These are phyloP conservation scores for Fusarium liriodendri DNA, from an alignment of 2,329 filamentous ascomycete species.

Conservation along the genomic window DNA sequence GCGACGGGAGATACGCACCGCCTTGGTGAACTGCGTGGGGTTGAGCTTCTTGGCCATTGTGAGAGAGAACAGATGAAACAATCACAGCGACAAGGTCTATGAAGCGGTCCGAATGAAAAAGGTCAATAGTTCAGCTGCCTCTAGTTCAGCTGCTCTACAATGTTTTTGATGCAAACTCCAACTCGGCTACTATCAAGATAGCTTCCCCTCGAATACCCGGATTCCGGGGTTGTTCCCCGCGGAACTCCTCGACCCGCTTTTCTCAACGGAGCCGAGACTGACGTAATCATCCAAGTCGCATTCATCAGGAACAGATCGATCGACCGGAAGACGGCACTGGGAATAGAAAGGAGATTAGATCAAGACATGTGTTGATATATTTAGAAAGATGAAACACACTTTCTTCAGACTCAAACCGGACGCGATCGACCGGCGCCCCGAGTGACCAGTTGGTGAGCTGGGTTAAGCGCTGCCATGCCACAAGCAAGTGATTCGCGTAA, in stretches of 20 bases:
- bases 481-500: not conserved
- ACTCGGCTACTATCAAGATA: not conserved
- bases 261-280: not conserved
- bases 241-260: not conserved
- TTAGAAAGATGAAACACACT: not conserved
- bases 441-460: not conserved
- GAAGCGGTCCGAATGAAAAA: too few species aligned
- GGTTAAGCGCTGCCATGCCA: not conserved
- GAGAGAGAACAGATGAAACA: not conserved
- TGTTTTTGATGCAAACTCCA: not conserved
- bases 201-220: conserved; percentile 6
- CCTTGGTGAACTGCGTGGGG: conserved; percentile 50
- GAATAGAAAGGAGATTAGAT: not conserved
- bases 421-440: not conserved
- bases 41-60: conserved; percentile 50
- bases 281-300: conserved; percentile 19
- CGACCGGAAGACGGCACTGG: not conserved
- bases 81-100: not conserved
- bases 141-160: not conserved
- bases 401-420: not conserved
- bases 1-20: conserved; percentile 40
- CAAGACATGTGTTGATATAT: not conserved
- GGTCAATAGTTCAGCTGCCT: accelerated
- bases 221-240: not conserved
- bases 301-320: not conserved